These are phyloP conservation scores for Stromatinia cepivora DNA, from an alignment of 2,329 filamentous ascomycete genomes.

Conservation along the genomic window DNA sequence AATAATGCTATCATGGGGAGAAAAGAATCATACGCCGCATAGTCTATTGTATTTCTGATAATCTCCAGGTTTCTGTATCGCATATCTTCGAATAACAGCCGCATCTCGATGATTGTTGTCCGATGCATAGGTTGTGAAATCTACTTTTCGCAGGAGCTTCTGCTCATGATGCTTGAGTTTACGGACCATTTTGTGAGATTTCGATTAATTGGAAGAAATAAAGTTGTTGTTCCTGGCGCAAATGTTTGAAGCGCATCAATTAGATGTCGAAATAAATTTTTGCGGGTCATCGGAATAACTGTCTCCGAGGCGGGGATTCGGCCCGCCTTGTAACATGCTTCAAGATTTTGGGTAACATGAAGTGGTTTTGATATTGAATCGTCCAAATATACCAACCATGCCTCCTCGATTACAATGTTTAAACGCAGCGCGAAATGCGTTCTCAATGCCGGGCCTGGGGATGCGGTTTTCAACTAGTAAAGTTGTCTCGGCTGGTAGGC, in stretches of 20 bases:
- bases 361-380: conserved; percentile 19
- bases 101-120: conserved; percentile 86
- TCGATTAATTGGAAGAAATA: not conserved
- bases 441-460: conserved; percentile 23
- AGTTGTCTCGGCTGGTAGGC: conserved; percentile 32
- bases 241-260: not conserved
- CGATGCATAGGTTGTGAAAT: conserved; percentile 91
- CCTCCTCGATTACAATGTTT: conserved; percentile 39
- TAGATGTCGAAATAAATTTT: conserved; percentile 11
- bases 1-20: not conserved
- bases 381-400: conserved; percentile 28
- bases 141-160: conserved; percentile 87
- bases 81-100: conserved; percentile 77
- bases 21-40: conserved; percentile 59
- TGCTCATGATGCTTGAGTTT: conserved; percentile 97
- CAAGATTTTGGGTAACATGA: conserved; percentile 18
- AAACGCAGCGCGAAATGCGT: conserved; percentile 29
- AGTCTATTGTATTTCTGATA: conserved; percentile 69
- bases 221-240: conserved; percentile 7
- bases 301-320: conserved; percentile 9
- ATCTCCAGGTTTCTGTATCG: conserved; percentile 85
- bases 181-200: conserved; percentile 71
- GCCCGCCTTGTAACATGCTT: not conserved
- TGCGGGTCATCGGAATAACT: conserved; percentile 9
- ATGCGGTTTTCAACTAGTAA: conserved; percentile 37